Evolutionary conservation across 176 grass and related monocot genomes (phyloP), one percentile per base, ranked within the genome.

Genomic region (Triticum timopheevii): DNA sequence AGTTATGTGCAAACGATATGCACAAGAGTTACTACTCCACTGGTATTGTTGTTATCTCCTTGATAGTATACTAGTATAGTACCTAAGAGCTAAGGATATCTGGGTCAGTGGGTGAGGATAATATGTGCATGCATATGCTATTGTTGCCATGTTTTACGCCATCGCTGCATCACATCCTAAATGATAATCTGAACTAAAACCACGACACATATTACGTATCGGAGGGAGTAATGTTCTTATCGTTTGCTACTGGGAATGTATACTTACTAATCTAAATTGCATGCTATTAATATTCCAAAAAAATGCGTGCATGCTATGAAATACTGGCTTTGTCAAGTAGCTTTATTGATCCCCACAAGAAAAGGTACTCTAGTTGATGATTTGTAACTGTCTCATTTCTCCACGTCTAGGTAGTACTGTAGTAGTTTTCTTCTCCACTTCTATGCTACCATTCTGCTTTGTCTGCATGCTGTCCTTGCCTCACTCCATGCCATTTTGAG

Each of bases 381-480:
- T 61, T 69, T 67, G 66, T 69, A 83, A 66, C 45, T 33, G 69
- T 80, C 61, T 61, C 20, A 79, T 31, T 52, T 82, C 83, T 28
- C 66, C 73, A 77, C 74, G 25, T 83, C 45, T 23, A 42, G 22
- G 66, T 66, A 45, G 10, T 44, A 42, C 8, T 36, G 28, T 28
- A 12, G 11, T 49, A 85, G 82, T 83, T 89, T 83, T 62, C 27
- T 52, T 79, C 76, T 78, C 33, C 3, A 20, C 68, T 85, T 71
- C 2, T 88, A 70, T 64, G 63, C 19, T 20, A 74, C n/a, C n/a
- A n/a, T 83, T 77, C 30, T 42, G 68, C 38, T 91, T 88, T 85
- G 86, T 88, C 86, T 31, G 69, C 86, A 82, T 88, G 82, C 65
- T 88, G 90, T 88, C 70, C 82, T 88, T 27, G 63, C 64, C 82